Percentiles rank a stretch among this genome's conserved stretches.
Conservation (phyloP, 257 asterid species). For the Parsonsia alboflavescens region DNA sequence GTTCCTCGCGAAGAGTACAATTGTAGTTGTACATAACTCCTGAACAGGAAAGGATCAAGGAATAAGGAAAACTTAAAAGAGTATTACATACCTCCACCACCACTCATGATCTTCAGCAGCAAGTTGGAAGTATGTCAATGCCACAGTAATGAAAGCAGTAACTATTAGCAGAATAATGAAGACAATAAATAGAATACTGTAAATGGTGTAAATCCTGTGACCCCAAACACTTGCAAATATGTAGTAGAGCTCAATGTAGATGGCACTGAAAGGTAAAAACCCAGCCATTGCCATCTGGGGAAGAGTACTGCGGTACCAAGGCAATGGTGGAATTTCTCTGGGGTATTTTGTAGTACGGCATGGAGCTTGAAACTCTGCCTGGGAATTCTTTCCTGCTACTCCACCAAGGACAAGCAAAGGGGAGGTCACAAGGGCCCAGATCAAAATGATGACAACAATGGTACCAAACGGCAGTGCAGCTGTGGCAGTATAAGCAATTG, state of each 20-base stretch:
- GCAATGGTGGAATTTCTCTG: constrained; percentile 39
- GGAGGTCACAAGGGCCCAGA: constrained; percentile 46
- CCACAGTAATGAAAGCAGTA: constrained; percentile 47
- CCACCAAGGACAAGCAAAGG: constrained; percentile 47
- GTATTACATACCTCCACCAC: constrained; percentile 43
- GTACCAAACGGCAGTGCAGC: constrained; percentile 51
- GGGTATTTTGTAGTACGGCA: constrained; percentile 47
- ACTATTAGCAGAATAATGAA: constrained; percentile 42
- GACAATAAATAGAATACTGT: constrained; percentile 42
- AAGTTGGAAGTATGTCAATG: constrained; percentile 48
- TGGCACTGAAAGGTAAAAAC: constrained; percentile 47
- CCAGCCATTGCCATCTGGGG: constrained; percentile 58
- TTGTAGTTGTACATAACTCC: neutral
- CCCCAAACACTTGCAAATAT: constrained; percentile 53
- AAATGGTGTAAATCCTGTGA: constrained; percentile 43
- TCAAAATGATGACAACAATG: constrained; percentile 41
- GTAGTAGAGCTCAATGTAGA: constrained; percentile 48
- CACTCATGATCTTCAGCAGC: constrained; percentile 51
- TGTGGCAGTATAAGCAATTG: constrained; percentile 41
- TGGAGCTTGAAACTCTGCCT: constrained; percentile 48
- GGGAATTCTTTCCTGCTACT: constrained; percentile 42
- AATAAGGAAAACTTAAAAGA: neutral
- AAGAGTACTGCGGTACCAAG: constrained; percentile 42
- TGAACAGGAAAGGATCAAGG: neutral
- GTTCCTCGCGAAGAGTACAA: neutral